A percentile compares a stretch with the other conserved stretches of the same genome.
These are phyloP conservation scores for Aspergillus eucalypticola DNA, from an alignment of 2,329 filamentous ascomycete species.

Conservation along the genomic window DNA sequence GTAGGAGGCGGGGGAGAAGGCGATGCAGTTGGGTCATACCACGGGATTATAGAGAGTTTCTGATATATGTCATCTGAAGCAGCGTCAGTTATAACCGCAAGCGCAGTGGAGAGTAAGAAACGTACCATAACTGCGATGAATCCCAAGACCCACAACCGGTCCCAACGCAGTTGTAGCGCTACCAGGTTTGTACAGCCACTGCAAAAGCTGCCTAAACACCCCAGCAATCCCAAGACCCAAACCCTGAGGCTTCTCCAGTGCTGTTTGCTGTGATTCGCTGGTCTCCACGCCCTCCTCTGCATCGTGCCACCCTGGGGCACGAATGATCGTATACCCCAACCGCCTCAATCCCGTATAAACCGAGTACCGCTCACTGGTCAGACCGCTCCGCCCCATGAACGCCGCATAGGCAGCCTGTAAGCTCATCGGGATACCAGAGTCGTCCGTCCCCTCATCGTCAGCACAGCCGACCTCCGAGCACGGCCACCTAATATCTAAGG, in stretches of 20 bases:
- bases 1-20: constrained; percentile 25
- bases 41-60: constrained; percentile 71
- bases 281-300: constrained; percentile 22
- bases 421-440: constrained; percentile 77
- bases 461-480: constrained; percentile 33
- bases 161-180: constrained; percentile 38
- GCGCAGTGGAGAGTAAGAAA: background rate
- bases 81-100: background rate
- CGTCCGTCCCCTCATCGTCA: constrained; percentile 48
- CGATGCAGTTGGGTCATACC: constrained; percentile 60
- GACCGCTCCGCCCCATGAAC: constrained; percentile 67
- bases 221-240: constrained; percentile 28
- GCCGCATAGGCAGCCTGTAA: constrained; percentile 87
- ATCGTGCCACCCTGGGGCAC: constrained; percentile 60
- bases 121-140: constrained; percentile 56
- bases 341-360: constrained; percentile 86
- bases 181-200: constrained; percentile 33
- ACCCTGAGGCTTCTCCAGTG: constrained; percentile 14
- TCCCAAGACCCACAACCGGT: constrained; percentile 54
- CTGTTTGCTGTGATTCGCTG: background rate
- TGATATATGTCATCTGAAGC: constrained; percentile 68
- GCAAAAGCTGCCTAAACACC: constrained; percentile 35
- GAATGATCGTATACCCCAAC: constrained; percentile 75
- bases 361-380: constrained; percentile 76
- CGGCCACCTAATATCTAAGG: constrained; percentile 84